Percentiles rank a stretch among this genome's conserved stretches.
phyloP scores from a whole-genome alignment of 139 green algal genomes.

The Chlorella sp. region DNA sequence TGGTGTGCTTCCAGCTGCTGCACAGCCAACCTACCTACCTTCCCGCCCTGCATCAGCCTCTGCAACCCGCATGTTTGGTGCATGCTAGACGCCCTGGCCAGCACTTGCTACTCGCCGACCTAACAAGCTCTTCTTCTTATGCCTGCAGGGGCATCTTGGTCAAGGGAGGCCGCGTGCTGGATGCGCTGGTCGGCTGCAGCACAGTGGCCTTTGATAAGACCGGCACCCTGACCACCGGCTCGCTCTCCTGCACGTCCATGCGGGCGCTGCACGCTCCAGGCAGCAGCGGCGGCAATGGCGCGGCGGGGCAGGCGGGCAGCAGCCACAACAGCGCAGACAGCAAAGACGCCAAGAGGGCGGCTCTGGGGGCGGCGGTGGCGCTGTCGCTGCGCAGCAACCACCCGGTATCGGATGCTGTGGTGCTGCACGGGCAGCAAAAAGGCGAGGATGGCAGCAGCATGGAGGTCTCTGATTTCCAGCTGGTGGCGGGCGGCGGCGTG shows the following conservation, averaged over 20 bases:
- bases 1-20: too few species aligned
- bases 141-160: constrained; percentile 70
- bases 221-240: constrained; percentile 87
- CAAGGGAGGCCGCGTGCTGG: constrained; percentile 77
- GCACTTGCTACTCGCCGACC: too few species aligned
- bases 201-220: constrained; percentile 92
- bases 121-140: too few species aligned
- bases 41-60: too few species aligned
- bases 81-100: too few species aligned
- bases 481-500: constrained; percentile 58
- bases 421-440: neutral
- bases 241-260: constrained; percentile 57
- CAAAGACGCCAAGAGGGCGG: neutral
- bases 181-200: constrained; percentile 67
- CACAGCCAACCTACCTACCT: too few species aligned
- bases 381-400: constrained; percentile 57
- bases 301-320: neutral
- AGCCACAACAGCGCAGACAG: neutral
- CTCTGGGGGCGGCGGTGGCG: constrained; percentile 50
- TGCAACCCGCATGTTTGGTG: too few species aligned
- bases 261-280: neutral
- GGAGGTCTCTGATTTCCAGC: constrained; percentile 50
- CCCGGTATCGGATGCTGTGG: constrained; percentile 60
- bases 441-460: neutral
- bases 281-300: too few species aligned